Evolutionary conservation across 192 early-diverging fungal species (phyloP), one percentile per base, ranked within the genome.

Genomic region (Entomortierella beljakovae): DNA sequence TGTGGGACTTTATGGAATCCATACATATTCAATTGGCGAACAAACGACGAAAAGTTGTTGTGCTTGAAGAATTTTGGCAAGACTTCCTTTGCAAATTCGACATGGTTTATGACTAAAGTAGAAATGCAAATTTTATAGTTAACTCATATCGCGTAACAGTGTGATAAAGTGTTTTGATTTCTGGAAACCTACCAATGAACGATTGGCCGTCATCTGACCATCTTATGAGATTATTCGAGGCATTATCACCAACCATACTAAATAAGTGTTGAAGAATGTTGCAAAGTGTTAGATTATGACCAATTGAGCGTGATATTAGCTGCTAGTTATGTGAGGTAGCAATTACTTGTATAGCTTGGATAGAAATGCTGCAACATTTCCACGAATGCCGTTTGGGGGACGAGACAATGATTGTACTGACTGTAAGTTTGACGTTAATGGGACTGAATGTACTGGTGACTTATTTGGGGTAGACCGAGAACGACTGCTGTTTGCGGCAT

Each of bases 1-100:
- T 97, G 94, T 23, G 95, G 96, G n/a, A 97, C 89, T 66, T 99
- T 99, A 80, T 96, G 96, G 64, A 99, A 99, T 25, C 94, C 98
- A 73, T 99, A 97, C 92, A 96, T 91, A 70, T 97, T 97, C n/a
- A 96, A 82, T 73, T 97, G 95, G 25, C 95, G 90, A 11, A 96
- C 95, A 88, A 96, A 97, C 42, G 88, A 91, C 26, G 93, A 85
- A 79, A 96, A 96, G 49, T 95, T 95, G 80, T 90, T 92, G 87
- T 97, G 95, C 80, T 97, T 97, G 70, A 96, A 97, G 69, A 92
- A 93, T n/a, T 83, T 84, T 23, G 95, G 95, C 51, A 97, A 81
- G 6, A 97, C 92, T 37, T 89, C 84, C 54, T 91, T 89, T 22
- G 93, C 90, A 85, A 97, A 94, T 9, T 92, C 92, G 58, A 93